Evolutionary conservation across 1,284 basidiomycete genomes (phyloP).

Genomic region (Pseudozyma tsukubaensis): DNA sequence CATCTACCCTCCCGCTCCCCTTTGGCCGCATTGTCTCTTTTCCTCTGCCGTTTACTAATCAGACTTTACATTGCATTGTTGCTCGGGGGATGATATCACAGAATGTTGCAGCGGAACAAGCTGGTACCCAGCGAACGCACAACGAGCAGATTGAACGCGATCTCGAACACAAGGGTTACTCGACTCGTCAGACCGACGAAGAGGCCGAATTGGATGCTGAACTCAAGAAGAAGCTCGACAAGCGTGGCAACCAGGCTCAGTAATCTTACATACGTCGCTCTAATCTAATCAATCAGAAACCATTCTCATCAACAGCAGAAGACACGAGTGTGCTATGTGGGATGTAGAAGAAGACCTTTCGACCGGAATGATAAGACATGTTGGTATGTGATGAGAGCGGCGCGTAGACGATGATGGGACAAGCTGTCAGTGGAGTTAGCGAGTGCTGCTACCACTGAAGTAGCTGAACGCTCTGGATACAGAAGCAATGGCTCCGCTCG

Average conservation of each 20-base stretch:
- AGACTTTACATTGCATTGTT: background rate
- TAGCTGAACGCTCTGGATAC: constrained; percentile 45
- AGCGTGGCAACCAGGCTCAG: constrained; percentile 40
- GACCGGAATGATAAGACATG: background rate
- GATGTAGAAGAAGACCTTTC: no score
- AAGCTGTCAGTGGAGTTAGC: background rate
- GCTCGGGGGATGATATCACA: background rate
- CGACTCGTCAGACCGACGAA: constrained; percentile 33
- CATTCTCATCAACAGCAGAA: background rate
- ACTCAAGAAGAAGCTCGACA: constrained; percentile 46
- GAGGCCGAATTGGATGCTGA: constrained; percentile 26
- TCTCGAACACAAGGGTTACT: constrained; percentile 39
- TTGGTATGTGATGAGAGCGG: background rate
- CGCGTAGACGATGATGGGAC: no score
- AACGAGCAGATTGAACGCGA: constrained; percentile 45
- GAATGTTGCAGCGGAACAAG: constrained; percentile 32
- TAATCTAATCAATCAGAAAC: background rate
- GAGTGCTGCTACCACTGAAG: constrained; percentile 24
- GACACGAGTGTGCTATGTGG: no score
- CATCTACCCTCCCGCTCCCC: background rate
- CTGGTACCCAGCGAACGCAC: constrained; percentile 26
- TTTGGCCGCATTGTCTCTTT: background rate
- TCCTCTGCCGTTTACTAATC: background rate
- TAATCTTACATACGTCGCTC: background rate
- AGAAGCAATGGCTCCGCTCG: constrained; percentile 34